These are phyloP conservation scores for Nakazawaea wyomingensis DNA, from an alignment of 805 yeast species.

Conservation along the genomic window DNA sequence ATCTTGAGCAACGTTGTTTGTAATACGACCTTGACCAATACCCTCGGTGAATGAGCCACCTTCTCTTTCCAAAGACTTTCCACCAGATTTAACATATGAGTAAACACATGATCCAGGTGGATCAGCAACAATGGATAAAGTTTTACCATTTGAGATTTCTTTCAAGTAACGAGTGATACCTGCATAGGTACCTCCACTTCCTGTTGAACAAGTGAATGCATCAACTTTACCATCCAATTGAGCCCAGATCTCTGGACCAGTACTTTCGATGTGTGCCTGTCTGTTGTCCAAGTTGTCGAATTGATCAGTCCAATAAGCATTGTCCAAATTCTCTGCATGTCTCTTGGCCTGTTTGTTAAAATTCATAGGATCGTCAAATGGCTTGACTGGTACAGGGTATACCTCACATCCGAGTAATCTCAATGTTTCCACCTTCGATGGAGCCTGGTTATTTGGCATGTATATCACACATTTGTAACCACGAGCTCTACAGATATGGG, in stretches of 20 bases:
- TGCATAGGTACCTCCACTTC: conserved; percentile 91
- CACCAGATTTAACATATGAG: conserved; percentile 68
- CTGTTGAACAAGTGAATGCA: conserved; percentile 87
- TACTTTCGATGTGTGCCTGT: conserved; percentile 81
- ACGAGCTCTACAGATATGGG: conserved; percentile 70
- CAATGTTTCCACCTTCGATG: conserved; percentile 70
- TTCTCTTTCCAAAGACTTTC: conserved; percentile 58
- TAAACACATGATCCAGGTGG: conserved; percentile 91
- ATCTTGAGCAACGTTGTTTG: conserved; percentile 73
- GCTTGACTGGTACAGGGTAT: conserved; percentile 82
- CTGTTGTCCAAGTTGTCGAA: conserved; percentile 86
- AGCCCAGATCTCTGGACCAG: conserved; percentile 91
- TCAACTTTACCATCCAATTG: conserved; percentile 75
- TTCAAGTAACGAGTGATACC: conserved; percentile 80
- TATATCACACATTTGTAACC: conserved; percentile 84
- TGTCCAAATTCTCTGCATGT: conserved; percentile 69
- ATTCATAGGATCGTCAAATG: conserved; percentile 75
- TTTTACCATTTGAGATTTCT: conserved; percentile 54
- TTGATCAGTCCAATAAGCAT: conserved; percentile 92
- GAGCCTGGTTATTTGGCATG: conserved; percentile 89
- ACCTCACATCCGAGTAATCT: conserved; percentile 81
- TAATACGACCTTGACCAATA: conserved; percentile 92
- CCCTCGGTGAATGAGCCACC: conserved; percentile 95
- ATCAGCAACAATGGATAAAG: conserved; percentile 73
- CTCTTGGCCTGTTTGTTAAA: conserved; percentile 84